Base-by-base conservation (phyloP, 2,329 filamentous ascomycete species). In the Volutella citrinella region DNA sequence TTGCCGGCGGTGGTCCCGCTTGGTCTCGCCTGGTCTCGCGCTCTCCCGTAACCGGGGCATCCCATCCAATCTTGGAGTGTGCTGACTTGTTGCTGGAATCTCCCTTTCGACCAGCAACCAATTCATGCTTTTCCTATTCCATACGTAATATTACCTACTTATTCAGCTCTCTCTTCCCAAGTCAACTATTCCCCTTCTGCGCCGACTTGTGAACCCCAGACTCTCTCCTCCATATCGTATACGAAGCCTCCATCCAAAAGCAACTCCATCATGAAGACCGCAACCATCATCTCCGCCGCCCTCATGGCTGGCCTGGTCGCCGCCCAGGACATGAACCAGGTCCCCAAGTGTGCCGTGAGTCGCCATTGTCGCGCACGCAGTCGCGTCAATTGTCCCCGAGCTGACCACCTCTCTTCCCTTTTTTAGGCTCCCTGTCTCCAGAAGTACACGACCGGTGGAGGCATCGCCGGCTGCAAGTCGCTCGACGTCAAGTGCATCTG, bases 401-500 rank as follows among this genome's bases (percentile, higher is more conserved):
- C n/a, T n/a, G n/a, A n/a, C n/a, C n/a, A n/a, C n/a, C n/a, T n/a
- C n/a, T n/a, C n/a, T n/a, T n/a, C n/a, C n/a, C n/a, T n/a, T n/a
- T n/a, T n/a, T n/a, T 39, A 64, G 55, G 54, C 51, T 42, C 33
- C 38, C 6, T 66, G 61, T 43, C 52, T 65, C 21, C 46, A 37
- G 40, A 33, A 58, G 30, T 61, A 52, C 51, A 60, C 59, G 17
- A 48, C 43, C 16, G 59, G 59, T 26, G 45, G 34, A 14, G 43
- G 45, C 23, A 61, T 69, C 33, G 63, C 54, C 31, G 63, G 59
- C 44, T 69, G 66, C 52, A 49, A 47, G 18, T 40, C 51, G 27
- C 44, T 63, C 48, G 62, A 68, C 53, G 52, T 65, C 38, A 50
- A 44, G 33, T 69, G 66, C 52, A 56, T 69, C 49, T 69, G 66